phyloP scores from a whole-genome alignment of 148 eudicot genomes.

The Agrostemma githago region DNA sequence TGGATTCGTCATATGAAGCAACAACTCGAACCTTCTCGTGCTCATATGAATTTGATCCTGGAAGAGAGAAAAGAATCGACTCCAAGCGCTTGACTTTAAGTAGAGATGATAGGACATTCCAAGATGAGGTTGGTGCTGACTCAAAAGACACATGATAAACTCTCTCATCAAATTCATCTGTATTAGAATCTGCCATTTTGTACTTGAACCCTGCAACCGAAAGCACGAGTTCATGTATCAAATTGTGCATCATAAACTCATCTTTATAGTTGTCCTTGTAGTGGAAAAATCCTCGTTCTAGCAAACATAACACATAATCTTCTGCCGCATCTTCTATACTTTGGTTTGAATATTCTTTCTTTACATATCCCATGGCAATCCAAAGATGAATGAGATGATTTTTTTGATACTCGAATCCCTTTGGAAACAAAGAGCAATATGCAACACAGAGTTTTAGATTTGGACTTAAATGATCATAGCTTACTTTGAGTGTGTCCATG shows the following conservation, averaged over 20 bases:
- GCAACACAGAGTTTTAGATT: neutral
- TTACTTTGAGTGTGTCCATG: slow-evolving; percentile 1
- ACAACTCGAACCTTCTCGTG: neutral
- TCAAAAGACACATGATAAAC: slow-evolving; percentile 11
- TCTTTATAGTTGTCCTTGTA: too few relatives aligned
- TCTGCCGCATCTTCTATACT: too few relatives aligned
- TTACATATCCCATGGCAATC: neutral
- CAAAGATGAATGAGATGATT: neutral
- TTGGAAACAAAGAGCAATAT: neutral
- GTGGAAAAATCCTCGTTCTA: too few relatives aligned
- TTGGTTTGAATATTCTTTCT: too few relatives aligned
- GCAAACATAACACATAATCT: too few relatives aligned
- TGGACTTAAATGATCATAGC: neutral
- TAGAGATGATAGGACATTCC: too few relatives aligned
- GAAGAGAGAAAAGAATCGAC: neutral
- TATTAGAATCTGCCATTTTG: slow-evolving; percentile 9
- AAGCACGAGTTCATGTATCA: too few relatives aligned
- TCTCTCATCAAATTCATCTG: neutral
- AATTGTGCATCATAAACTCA: neutral
- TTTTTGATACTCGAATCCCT: neutral
- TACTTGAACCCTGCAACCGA: neutral
- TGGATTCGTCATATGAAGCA: neutral
- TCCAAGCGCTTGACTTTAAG: neutral
- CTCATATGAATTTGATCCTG: neutral
- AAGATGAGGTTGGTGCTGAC: too few relatives aligned